Evolutionary conservation across 2,329 filamentous ascomycete species (phyloP), one percentile per base, ranked within the genome.

Genomic region (Fusarium kyushuense): DNA sequence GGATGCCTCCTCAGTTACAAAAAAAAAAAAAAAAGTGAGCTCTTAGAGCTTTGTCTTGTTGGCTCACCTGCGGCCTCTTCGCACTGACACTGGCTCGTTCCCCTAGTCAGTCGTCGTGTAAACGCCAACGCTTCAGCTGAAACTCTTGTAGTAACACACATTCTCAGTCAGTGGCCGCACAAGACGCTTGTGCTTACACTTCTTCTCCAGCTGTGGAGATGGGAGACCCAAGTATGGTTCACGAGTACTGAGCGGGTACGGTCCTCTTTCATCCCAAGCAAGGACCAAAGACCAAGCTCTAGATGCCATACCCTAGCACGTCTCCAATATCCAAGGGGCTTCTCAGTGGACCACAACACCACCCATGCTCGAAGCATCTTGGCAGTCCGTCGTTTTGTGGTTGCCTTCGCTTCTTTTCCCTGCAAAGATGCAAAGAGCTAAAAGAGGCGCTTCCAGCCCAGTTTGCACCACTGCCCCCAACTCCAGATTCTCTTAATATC

Each of bases 401-500:
- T 68, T 73, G 61, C 56, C 64, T 48, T 68, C 63, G 51, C 59
- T 43, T 62, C 65, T 72, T 41, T 63, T 62, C 72, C 72, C 64
- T 69, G 72, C 38, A 57, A 54, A 48, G 33, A 55, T 45, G 57
- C 54, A 57, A 53, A 52, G 48, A 48, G 33, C 69, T 70, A 72
- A 69, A 73, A 72, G 63, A 68, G 59, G 67, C 69, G 61, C 47
- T 56, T 57, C 32, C 48, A 65, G 66, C 59, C 67, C 72, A 63
- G 58, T 55, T 63, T 53, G 62, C 69, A 49, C 58, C 46, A 69
- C 58, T 48, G 66, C 58, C 54, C 63, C 62, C 66, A 48, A 70
- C 67, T 74, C 58, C 60, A 46, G 51, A 59, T 70, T 64, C 69
- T 71, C 69, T 74, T 72, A 74, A 74, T 73, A 74, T 73, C 69